Base-by-base conservation (phyloP, 805 yeast species). In the Torulaspora delbrueckii region DNA sequence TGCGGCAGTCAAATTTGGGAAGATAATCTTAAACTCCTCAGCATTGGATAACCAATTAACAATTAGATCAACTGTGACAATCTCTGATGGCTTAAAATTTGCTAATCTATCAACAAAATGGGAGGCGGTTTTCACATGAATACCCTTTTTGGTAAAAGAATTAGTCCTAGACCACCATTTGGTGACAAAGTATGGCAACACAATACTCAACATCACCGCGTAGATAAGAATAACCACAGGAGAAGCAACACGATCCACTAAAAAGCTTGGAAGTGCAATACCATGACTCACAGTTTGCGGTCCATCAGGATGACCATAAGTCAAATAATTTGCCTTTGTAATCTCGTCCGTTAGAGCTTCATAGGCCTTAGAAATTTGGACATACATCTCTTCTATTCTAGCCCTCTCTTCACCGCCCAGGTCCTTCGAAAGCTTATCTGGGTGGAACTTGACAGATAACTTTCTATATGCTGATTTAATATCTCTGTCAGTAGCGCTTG, bases 231-330 rank as follows among this genome's bases (percentile, higher is more conserved):
- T 75, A 23, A 85, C 68, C 49, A 88, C 70, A 3, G 83, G 77
- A 4, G 95, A 82, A 18, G 82, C 81, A 47, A 81, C 75, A 35
- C 95, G 89, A 53, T 88, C 96, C 25, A 95, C 86, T 50, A 93
- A 74, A 68, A 86, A 88, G 62, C 84, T 82, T 26, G 99, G 99
- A 54, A 93, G 70, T 0, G 98, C 99, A 65, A 93, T 89, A 51
- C 99, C 99, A 63, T 88, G 96, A 16, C 84, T 71, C 14, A 84
- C 75, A 23, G 86, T 86, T 66, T 87, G 96, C 34, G 95, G 96
- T 35, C 99, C 99, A 70, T 93, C 99, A 4, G 99, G 99, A 63
- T 95, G 96, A 40, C 99, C 99, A 60, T 84, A 93, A 56, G 79
- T 82, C 57, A 83, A 71, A 65, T 78, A 89, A 63, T 93, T 93